These are phyloP conservation scores for Sclerotinia spermophila DNA, from an alignment of 2,329 filamentous ascomycete genomes.

Conservation along the genomic window DNA sequence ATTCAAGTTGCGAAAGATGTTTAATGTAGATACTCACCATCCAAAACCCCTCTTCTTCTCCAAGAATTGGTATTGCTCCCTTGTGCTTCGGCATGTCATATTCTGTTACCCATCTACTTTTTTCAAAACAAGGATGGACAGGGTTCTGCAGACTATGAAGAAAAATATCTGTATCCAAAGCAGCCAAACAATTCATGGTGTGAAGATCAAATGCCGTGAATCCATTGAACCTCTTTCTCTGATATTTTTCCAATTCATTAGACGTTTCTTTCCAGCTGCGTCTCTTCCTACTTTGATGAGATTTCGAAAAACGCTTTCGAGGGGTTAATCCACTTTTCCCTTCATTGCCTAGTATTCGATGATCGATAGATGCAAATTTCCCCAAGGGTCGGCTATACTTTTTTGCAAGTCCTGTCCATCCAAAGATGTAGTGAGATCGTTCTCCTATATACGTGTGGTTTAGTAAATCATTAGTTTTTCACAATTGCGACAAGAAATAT, in stretches of 20 bases:
- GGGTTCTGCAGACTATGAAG: constrained; percentile 1
- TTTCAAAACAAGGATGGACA: constrained; percentile 17
- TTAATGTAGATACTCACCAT: constrained; percentile 14
- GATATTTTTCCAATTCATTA: background rate
- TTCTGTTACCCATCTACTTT: constrained; percentile 13
- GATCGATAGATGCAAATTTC: background rate
- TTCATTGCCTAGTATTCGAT: background rate
- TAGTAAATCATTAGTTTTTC: background rate
- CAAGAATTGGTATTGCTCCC: constrained; percentile 19
- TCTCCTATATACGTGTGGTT: background rate
- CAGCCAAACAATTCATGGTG: background rate
- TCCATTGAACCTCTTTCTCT: background rate
- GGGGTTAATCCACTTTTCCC: constrained; percentile 3
- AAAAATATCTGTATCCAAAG: background rate
- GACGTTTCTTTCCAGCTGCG: background rate
- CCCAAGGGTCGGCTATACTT: constrained; percentile 3
- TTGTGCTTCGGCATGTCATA: constrained; percentile 14
- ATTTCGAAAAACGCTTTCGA: background rate
- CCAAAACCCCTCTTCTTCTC: constrained; percentile 19
- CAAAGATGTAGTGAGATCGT: background rate
- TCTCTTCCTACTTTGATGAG: background rate
- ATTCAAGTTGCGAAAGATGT: background rate
- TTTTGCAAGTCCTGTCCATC: background rate
- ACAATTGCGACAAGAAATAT: background rate
- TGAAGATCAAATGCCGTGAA: background rate